These are phyloP conservation scores for Pichia nakasei DNA, from an alignment of 805 yeast species.

Conservation along the genomic window DNA sequence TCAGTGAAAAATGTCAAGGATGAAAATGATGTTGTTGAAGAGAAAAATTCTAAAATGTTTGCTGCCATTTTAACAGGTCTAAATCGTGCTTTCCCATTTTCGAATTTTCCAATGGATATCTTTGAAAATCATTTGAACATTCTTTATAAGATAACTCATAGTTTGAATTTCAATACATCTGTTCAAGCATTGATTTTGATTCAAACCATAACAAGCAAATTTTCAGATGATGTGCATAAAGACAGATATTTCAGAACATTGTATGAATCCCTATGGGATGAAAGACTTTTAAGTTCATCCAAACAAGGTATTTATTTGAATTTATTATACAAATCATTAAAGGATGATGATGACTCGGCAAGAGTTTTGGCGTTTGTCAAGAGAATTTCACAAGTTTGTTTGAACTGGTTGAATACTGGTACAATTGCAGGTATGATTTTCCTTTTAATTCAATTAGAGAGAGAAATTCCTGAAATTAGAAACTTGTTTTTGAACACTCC, in stretches of 20 bases:
- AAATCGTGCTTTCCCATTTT: constrained; percentile 92
- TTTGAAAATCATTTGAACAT: constrained; percentile 75
- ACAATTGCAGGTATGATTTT: constrained; percentile 77
- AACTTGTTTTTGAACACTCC: constrained; percentile 52
- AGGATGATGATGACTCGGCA: constrained; percentile 50
- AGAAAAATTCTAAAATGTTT: constrained; percentile 74
- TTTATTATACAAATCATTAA: constrained; percentile 73
- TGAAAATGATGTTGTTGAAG: constrained; percentile 59
- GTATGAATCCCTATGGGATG: constrained; percentile 83
- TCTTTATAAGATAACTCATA: constrained; percentile 82
- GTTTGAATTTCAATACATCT: constrained; percentile 88
- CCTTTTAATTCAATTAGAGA: constrained; percentile 60
- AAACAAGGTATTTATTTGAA: constrained; percentile 90
- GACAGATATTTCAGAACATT: constrained; percentile 80
- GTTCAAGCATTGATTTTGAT: constrained; percentile 86
- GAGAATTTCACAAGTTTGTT: constrained; percentile 76
- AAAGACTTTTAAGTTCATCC: constrained; percentile 74
- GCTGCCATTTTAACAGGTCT: constrained; percentile 90
- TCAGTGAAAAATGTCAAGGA: constrained; percentile 61
- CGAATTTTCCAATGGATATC: constrained; percentile 60
- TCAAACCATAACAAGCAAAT: constrained; percentile 64
- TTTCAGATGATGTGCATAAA: constrained; percentile 25
- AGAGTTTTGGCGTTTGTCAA: constrained; percentile 87
- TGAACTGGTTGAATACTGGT: constrained; percentile 83
- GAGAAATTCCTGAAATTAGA: constrained; percentile 54